Evolutionary conservation across 2,329 filamentous ascomycete species (phyloP), one percentile per base, ranked within the genome.

Genomic region (Blumeriella jaapii): DNA sequence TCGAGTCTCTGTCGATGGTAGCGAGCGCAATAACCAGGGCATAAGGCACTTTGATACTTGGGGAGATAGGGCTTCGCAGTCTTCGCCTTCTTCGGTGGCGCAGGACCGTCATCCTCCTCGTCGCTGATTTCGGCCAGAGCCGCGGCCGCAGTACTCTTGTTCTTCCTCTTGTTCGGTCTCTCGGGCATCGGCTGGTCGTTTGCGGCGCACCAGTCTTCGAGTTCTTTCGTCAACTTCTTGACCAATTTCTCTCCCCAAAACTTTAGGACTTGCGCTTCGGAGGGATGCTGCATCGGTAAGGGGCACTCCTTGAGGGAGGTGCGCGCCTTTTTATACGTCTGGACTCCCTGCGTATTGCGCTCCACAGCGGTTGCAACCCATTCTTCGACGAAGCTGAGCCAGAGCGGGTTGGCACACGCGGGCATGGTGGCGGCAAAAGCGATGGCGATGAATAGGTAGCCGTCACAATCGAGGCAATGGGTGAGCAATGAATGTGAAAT

Each of bases 241-340:
- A 77, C 84, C 11, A 87, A 61, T 47, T 78, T 84, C 0, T 73
- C 70, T 0, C 83, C 83, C 39, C 86, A 75, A 0, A 81, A 81
- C 41, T 74, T 75, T n/a, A 91, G 66, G 47, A 78, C 71, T 48
- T 77, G 69, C 1, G 82, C 71, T 59, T 86, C 71, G 5, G 76
- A 74, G 2, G 83, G 82, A 54, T 91, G 83, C 12, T 49, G 62
- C 23, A 55, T 52, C n/a, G 36, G 59, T 24, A 84, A 61, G 0
- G 83, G 82, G 44, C 82, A 87, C 9, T 72, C 72, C 57, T 78
- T 82, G 56, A 91, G 71, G 2, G 82, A 81, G 39, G 83, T 69
- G 51, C 84, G 84, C 1, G 83, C 83, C 48, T 78, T 74, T 45
- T 73, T 80, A 56, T 86, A 89, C 0, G 72, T 77, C n/a, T 68